Evolutionary conservation across 139 green algal species (phyloP).

Genomic region (Penium margaritaceum): DNA sequence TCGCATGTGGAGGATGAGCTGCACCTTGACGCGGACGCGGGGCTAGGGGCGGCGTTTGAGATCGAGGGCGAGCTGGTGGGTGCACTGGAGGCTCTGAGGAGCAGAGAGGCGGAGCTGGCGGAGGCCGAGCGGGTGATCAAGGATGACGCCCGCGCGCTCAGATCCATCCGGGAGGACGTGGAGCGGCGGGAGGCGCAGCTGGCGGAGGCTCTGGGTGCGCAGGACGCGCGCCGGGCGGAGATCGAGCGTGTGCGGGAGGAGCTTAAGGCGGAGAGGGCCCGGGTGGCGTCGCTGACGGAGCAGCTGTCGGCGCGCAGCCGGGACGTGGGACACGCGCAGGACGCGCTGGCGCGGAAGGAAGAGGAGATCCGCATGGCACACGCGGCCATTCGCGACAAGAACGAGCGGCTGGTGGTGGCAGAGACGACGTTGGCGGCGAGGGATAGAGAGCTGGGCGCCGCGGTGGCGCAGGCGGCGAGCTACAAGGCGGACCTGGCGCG

Average conservation of each 20-base stretch:
- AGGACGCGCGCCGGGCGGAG: conserved; percentile 8
- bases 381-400: not conserved
- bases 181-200: conserved; percentile 24
- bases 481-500: conserved; percentile 25
- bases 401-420: not conserved
- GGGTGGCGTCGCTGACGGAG: no score
- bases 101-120: conserved; percentile 28
- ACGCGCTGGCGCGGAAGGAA: not conserved
- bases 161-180: conserved; percentile 22
- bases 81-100: conserved; percentile 23
- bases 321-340: not conserved
- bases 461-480: not conserved
- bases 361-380: not conserved
- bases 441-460: conserved; percentile 5
- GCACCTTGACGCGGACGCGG: no score
- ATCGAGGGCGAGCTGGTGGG: conserved; percentile 26
- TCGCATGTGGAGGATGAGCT: no score
- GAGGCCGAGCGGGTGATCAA: conserved; percentile 22
- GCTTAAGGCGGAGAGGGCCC: no score
- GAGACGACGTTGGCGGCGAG: not conserved
- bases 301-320: no score
- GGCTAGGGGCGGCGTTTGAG: no score
- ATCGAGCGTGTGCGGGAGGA: conserved; percentile 24
- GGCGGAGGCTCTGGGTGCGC: conserved; percentile 15
- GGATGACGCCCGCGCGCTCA: conserved; percentile 3